Evolutionary conservation across 495 filamentous ascomycete species (phyloP).

Genomic region (Neurospora sublineolata): DNA sequence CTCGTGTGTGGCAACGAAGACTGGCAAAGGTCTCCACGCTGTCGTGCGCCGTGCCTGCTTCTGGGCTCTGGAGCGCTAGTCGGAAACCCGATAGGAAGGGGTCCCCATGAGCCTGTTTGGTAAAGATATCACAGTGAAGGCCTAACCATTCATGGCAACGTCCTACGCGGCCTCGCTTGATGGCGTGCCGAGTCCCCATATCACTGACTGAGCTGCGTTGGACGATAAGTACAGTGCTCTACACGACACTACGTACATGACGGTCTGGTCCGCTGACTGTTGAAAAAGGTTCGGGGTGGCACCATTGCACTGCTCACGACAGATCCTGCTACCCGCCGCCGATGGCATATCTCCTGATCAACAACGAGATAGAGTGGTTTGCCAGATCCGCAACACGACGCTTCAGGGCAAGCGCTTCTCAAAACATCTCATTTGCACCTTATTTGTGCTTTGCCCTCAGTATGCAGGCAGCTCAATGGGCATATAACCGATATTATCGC

Average conservation of each 20-base stretch:
- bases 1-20: not conserved
- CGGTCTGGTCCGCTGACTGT: not conserved
- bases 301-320: not conserved
- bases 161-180: not conserved
- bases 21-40: not conserved
- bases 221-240: not conserved
- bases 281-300: not conserved
- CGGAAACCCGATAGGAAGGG: not conserved
- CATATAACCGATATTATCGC: not conserved
- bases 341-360: not conserved
- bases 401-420: not conserved
- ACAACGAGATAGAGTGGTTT: not conserved
- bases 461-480: not conserved
- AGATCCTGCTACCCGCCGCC: not conserved
- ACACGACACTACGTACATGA: not conserved
- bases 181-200: not conserved
- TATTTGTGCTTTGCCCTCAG: not conserved
- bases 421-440: not conserved
- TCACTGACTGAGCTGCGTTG: not conserved
- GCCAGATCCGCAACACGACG: not conserved
- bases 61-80: not conserved
- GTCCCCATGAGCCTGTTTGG: not conserved
- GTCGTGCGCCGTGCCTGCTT: not conserved
- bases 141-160: not conserved
- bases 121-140: not conserved